Percentiles rank a stretch among this genome's conserved stretches.
Evolutionary conservation across 352 stramenopile genomes (phyloP).

Genomic region (Aphanomyces invadans): DNA sequence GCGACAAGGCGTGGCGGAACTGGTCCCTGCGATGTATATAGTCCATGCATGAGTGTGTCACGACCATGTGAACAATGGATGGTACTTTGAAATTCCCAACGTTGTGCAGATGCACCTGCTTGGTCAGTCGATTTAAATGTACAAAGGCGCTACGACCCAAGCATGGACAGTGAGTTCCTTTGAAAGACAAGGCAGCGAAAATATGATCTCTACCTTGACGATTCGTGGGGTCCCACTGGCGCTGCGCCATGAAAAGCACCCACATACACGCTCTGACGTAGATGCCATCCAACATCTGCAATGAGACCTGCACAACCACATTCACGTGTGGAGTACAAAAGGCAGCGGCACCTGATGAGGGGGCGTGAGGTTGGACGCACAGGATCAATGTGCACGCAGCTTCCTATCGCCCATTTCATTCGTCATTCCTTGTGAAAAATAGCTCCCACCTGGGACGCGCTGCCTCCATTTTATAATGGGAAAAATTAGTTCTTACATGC

Average conservation of each 20-base stretch:
- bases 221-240: too few species aligned
- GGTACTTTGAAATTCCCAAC: slow-evolving; percentile 4
- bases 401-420: not conserved
- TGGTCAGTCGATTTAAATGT: slow-evolving; percentile 2
- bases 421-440: too few species aligned
- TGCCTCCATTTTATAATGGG: too few species aligned
- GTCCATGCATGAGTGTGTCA: not conserved
- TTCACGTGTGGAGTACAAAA: not conserved
- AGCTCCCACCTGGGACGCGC: too few species aligned
- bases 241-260: not conserved
- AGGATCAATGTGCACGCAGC: not conserved
- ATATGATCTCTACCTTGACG: too few species aligned
- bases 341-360: not conserved
- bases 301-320: not conserved
- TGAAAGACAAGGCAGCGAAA: too few species aligned
- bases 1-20: not conserved
- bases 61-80: not conserved
- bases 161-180: too few species aligned
- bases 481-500: not conserved
- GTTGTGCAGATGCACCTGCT: slow-evolving; percentile 2
- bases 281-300: not conserved
- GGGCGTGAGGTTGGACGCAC: not conserved
- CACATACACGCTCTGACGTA: not conserved
- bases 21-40: not conserved
- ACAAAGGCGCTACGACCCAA: slow-evolving; percentile 2